Evolutionary conservation across 352 stramenopile species (phyloP), one percentile per base, ranked within the genome.

Genomic region (Globisporangium perplexum): DNA sequence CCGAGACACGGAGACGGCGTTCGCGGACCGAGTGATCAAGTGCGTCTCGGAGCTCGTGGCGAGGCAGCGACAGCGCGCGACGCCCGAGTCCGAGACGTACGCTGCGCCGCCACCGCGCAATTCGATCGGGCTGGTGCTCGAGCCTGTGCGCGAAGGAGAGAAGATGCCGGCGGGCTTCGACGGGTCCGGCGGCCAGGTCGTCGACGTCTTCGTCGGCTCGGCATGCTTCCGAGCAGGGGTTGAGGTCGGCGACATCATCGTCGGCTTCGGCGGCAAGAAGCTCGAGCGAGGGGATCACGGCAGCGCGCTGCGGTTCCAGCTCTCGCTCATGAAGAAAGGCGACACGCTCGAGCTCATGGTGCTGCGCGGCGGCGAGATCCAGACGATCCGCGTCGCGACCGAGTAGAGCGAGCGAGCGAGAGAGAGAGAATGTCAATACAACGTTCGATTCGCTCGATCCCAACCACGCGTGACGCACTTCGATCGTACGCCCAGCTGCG

Each of bases 321-420:
- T 84, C 31, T 84, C 73, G 30, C 64, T 72, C 41, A 84, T 84
- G 73, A 61, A 68, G 55, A 77, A 74, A 51, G 73, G 73, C 12
- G 73, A 79, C 42, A 64, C 55, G 35, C 63, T 81, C 6, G 68
- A 81, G 57, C 63, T 84, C 23, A 57, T 69, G 47, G 62, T 84
- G 17, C 47, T 81, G 30, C 65, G 73, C 3, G 60, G 69, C 26
- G 67, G 72, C 11, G 59, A 64, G 26, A 65, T 64, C 31, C 66
- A 69, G 51, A 69, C 63, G 33, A 72, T 83, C 22, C 65, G 47
- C n/a, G 69, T 83, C 31, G 58, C 69, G n/a, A 66, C 72, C 6
- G 72, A 83, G 57, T 83, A 57, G 61, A 15, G 7, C 17, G 46
- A 51, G 45, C n/a, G 12, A 20, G 6, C 17, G 24, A 10, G 10